A percentile compares a stretch with the other conserved stretches of the same genome.
These are phyloP conservation scores for Moricandia moricandioides DNA, from an alignment of 345 rosid species.

Conservation along the genomic window DNA sequence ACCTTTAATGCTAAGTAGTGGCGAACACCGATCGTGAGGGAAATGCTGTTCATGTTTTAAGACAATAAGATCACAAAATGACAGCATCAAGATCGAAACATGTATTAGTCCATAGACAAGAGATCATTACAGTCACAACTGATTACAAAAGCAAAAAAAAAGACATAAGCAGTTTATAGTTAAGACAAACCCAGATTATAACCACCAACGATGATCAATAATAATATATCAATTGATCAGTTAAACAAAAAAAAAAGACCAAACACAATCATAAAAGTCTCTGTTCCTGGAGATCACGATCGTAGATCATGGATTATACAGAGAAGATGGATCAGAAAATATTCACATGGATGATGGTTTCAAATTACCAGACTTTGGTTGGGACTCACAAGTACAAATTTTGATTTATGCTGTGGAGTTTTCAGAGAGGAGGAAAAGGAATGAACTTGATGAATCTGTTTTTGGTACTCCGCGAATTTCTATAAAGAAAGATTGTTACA, in stretches of 20 bases:
- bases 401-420: constrained; percentile 3
- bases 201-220: constrained; percentile 9
- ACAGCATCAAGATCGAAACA: constrained; percentile 16
- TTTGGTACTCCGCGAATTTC: constrained; percentile 27
- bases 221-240: constrained; percentile 18
- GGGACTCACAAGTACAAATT: constrained; percentile 26
- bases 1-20: constrained; percentile 13
- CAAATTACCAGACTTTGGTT: constrained; percentile 30
- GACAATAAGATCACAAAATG: constrained; percentile 18
- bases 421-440: constrained; percentile 28
- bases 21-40: constrained; percentile 1
- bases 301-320: constrained; percentile 7
- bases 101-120: not conserved
- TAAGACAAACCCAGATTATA: constrained; percentile 19
- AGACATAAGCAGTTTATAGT: not conserved
- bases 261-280: not conserved
- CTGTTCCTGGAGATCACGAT: constrained; percentile 11
- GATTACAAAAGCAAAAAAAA: not conserved
- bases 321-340: not conserved
- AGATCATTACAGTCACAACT: constrained; percentile 20
- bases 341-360: not conserved
- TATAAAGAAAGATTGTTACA: not conserved
- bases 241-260: not conserved
- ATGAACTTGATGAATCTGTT: constrained; percentile 22
- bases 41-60: constrained; percentile 26